These are phyloP conservation scores for Pestalotiopsis sp. DNA, from an alignment of 2,329 filamentous ascomycete genomes.

Conservation along the genomic window DNA sequence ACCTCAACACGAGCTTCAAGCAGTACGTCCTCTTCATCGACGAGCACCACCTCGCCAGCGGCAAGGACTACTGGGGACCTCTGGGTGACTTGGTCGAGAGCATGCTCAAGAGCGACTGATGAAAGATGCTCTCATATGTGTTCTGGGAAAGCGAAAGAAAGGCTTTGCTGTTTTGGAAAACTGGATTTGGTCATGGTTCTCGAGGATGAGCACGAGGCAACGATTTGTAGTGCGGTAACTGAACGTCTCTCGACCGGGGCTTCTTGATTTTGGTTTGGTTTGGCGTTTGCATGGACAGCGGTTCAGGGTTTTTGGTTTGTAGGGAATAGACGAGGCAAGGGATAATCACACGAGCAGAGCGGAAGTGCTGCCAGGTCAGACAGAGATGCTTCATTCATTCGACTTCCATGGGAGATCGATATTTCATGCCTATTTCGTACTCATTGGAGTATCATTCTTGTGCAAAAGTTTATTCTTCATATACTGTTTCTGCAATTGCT, in stretches of 20 bases:
- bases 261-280: slow-evolving; percentile 13
- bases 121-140: slow-evolving; percentile 21
- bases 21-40: slow-evolving; percentile 99
- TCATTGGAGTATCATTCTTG: not conserved
- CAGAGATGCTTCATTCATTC: not conserved
- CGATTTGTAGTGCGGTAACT: not conserved
- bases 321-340: not conserved
- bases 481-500: not conserved
- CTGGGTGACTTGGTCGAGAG: slow-evolving; percentile 95
- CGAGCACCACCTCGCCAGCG: slow-evolving; percentile 88
- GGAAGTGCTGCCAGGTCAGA: not conserved
- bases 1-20: slow-evolving; percentile 99
- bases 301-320: slow-evolving; percentile 11
- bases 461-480: not conserved
- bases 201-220: not conserved
- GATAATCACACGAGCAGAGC: not conserved
- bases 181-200: not conserved
- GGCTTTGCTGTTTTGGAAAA: not conserved
- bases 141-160: not conserved
- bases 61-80: slow-evolving; percentile 97
- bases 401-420: not conserved
- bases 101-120: slow-evolving; percentile 88
- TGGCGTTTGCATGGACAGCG: slow-evolving; percentile 28
- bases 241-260: not conserved
- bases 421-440: not conserved